A percentile compares a stretch with the other conserved stretches of the same genome.
Conservation (phyloP, 768 basidiomycete species). For the Strobilomyces echinocephalus region DNA sequence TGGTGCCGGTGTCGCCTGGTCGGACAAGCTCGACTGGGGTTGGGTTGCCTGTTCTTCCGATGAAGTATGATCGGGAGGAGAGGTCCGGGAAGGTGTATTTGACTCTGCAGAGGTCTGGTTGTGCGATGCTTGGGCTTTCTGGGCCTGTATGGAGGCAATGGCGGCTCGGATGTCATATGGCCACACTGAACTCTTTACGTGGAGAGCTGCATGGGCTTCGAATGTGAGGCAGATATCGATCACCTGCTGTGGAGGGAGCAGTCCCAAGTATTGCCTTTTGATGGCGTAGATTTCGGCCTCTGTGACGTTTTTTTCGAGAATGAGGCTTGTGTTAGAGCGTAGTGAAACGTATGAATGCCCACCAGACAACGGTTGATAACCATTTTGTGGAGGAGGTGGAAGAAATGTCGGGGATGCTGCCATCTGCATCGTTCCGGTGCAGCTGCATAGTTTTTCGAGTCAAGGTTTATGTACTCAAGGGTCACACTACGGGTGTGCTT, state of each 20-base stretch:
- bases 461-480: slow-evolving; percentile 44
- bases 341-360: slow-evolving; percentile 24
- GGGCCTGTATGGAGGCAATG: slow-evolving; percentile 47
- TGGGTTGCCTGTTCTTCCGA: slow-evolving; percentile 14
- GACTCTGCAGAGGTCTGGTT: slow-evolving; percentile 10
- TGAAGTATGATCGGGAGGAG: slow-evolving; percentile 9
- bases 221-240: slow-evolving; percentile 76
- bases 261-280: slow-evolving; percentile 66
- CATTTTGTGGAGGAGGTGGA: slow-evolving; percentile 35
- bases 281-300: slow-evolving; percentile 50
- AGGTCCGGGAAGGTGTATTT: slow-evolving; percentile 11
- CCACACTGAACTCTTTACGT: slow-evolving; percentile 66
- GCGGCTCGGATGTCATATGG: slow-evolving; percentile 63
- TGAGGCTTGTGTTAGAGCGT: slow-evolving; percentile 13
- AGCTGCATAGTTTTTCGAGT: slow-evolving; percentile 70
- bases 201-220: slow-evolving; percentile 62
- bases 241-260: slow-evolving; percentile 64
- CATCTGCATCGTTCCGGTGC: slow-evolving; percentile 56
- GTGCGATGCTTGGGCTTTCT: slow-evolving; percentile 24
- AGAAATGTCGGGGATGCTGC: slow-evolving; percentile 34
- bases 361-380: slow-evolving; percentile 35
- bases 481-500: too few relatives aligned
- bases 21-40: slow-evolving; percentile 17
- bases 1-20: slow-evolving; percentile 18
- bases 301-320: slow-evolving; percentile 23